These are phyloP conservation scores for Phytophthora ohioensis DNA, from an alignment of 352 stramenopile species.

Conservation along the genomic window DNA sequence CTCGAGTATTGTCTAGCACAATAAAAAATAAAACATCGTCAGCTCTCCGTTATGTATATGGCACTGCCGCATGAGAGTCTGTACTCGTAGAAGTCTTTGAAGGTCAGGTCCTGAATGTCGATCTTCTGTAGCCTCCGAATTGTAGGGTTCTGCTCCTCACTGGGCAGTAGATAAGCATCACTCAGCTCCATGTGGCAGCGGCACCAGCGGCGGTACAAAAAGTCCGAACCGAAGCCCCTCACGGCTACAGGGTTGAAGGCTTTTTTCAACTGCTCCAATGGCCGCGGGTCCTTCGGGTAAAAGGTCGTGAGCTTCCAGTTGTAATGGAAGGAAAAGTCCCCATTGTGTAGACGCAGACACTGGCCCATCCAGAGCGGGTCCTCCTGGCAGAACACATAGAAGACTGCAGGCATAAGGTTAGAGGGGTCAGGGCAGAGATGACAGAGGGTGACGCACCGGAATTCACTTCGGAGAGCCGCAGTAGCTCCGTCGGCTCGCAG, in stretches of 20 bases:
- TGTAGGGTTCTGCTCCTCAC: slow-evolving; percentile 51
- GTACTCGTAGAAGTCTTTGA: slow-evolving; percentile 78
- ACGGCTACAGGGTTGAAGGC: slow-evolving; percentile 36
- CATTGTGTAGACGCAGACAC: slow-evolving; percentile 73
- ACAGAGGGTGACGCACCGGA: slow-evolving; percentile 51
- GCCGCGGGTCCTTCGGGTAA: slow-evolving; percentile 61
- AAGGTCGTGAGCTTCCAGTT: slow-evolving; percentile 87
- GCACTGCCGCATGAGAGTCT: not conserved
- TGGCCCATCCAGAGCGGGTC: slow-evolving; percentile 88
- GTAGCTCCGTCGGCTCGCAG: slow-evolving; percentile 66
- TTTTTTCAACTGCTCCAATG: slow-evolving; percentile 34
- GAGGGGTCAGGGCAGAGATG: not conserved
- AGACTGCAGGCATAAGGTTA: slow-evolving; percentile 44
- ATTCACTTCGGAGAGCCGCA: slow-evolving; percentile 71
- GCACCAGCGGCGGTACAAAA: slow-evolving; percentile 88
- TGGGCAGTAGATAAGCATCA: slow-evolving; percentile 54
- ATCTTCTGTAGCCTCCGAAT: slow-evolving; percentile 65
- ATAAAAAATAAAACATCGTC: slow-evolving; percentile 7
- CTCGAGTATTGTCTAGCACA: slow-evolving; percentile 67
- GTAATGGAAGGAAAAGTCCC: slow-evolving; percentile 68
- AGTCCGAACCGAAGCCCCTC: slow-evolving; percentile 73
- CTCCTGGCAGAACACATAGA: slow-evolving; percentile 85
- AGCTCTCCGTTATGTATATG: not conserved
- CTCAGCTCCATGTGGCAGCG: slow-evolving; percentile 81
- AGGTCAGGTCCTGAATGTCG: slow-evolving; percentile 65